Base-by-base conservation (phyloP, 2,329 filamentous ascomycete species). In the Phaeosphaeria sp. region DNA sequence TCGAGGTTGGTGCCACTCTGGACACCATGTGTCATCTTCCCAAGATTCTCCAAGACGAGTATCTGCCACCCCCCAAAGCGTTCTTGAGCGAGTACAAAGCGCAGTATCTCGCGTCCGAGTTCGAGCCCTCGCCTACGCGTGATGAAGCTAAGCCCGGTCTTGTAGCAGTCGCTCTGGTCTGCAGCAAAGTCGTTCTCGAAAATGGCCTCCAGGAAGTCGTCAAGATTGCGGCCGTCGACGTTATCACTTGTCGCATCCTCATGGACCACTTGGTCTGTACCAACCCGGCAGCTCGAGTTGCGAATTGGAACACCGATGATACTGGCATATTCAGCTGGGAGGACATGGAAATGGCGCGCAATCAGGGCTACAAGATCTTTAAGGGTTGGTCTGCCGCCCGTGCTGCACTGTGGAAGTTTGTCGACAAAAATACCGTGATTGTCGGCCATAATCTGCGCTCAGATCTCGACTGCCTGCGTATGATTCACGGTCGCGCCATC, bases 351-450 rank as follows among this genome's bases (percentile, higher is more conserved):
- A 53, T 54, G 15, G 68, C 68, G 39, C 69, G 71, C 10, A 21
- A 66, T 23, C 49, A 54, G 17, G 73, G 69, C 0, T 77, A 69
- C 62, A 73, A 68, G 48, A 59, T 76, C 20, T 63, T 77, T 51
- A 72, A 71, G 48, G 73, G 73, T 6, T 76, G 73, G 73, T 41
- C 56, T 15, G 69, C 68, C n/a, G 72, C 67, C 49, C 72, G 73
- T 5, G 50, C 66, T 10, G 72, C 73, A 11, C 56, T 77, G 0
- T 68, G 62, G 55, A 69, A 59, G 43, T 74, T 73, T 48, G 53
- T 75, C 13, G 70, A 75, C 58, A 65, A 63, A 7, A 61, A 73
- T 6, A 76, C 73, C 39, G 72, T 77, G 47, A 54, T 77, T n/a
- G 56, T 77, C 6, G 74, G 74, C 20, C 62, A 73, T 48, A 72